phyloP scores from a whole-genome alignment of 2,329 filamentous ascomycete genomes.

The Neopestalotiopsis sp. region DNA sequence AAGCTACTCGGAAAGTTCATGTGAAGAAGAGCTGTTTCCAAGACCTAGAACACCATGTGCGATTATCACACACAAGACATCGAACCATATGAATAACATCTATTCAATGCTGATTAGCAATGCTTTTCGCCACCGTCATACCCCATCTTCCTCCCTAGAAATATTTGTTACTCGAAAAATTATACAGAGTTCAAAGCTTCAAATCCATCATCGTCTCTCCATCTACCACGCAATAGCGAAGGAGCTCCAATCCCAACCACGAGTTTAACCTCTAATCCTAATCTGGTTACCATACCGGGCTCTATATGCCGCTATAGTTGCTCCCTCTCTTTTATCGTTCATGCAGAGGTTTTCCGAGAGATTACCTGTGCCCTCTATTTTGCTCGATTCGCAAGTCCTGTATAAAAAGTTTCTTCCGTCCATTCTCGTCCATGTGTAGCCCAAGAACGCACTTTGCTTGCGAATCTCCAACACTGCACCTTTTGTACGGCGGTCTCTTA shows the following conservation, averaged over 20 bases:
- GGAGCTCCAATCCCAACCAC: neutral
- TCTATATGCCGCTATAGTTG: conserved; percentile 25
- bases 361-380: conserved; percentile 2
- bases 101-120: neutral
- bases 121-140: conserved; percentile 1
- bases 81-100: neutral
- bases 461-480: conserved; percentile 77
- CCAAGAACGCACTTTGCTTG: conserved; percentile 83
- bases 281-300: conserved; percentile 21
- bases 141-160: neutral
- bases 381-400: conserved; percentile 5
- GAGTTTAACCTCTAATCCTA: neutral
- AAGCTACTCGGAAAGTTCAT: neutral
- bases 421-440: conserved; percentile 81
- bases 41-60: neutral
- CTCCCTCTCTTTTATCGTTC: conserved; percentile 12
- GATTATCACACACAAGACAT: neutral
- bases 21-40: neutral
- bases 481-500: conserved; percentile 74
- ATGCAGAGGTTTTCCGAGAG: neutral
- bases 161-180: neutral
- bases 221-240: neutral
- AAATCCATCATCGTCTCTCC: neutral
- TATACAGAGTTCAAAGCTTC: neutral
- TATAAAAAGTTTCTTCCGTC: conserved; percentile 19